Evolutionary conservation across 1,284 basidiomycete genomes (phyloP).

Genomic region (Cryptococcus wingfieldii): DNA sequence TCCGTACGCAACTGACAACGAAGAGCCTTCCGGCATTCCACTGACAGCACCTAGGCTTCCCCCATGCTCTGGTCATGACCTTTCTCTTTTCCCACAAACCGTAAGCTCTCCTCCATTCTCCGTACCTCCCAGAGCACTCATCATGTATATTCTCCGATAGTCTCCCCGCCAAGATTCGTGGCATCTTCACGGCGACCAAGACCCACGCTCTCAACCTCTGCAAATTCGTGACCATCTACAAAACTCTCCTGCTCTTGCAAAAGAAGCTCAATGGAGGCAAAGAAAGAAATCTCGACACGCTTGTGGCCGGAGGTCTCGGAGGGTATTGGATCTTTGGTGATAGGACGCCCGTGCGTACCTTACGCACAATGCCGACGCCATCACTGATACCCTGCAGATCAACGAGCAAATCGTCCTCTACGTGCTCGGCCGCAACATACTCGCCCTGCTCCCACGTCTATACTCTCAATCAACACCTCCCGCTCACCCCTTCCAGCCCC

Average conservation of each 20-base stretch:
- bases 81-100: constrained; percentile 85
- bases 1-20: constrained; percentile 52
- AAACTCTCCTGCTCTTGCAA: constrained; percentile 75
- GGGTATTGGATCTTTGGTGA: constrained; percentile 93
- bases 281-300: constrained; percentile 74
- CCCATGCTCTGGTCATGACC: constrained; percentile 99
- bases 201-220: constrained; percentile 66
- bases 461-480: constrained; percentile 42
- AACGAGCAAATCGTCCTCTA: constrained; percentile 99
- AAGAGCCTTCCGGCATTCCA: neutral
- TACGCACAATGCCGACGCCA: neutral
- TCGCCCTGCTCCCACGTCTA: constrained; percentile 75
- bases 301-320: constrained; percentile 85
- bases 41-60: constrained; percentile 56
- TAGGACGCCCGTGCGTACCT: constrained; percentile 63
- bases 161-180: constrained; percentile 41
- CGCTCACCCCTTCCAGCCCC: constrained; percentile 32
- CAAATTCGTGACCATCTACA: constrained; percentile 93
- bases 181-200: constrained; percentile 81
- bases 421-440: constrained; percentile 80
- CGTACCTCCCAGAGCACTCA: neutral
- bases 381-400: constrained; percentile 51
- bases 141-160: neutral
- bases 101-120: constrained; percentile 53
- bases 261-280: constrained; percentile 76